Evolutionary conservation across 202 grass and related monocot species (phyloP).

Genomic region (Setaria italica): DNA sequence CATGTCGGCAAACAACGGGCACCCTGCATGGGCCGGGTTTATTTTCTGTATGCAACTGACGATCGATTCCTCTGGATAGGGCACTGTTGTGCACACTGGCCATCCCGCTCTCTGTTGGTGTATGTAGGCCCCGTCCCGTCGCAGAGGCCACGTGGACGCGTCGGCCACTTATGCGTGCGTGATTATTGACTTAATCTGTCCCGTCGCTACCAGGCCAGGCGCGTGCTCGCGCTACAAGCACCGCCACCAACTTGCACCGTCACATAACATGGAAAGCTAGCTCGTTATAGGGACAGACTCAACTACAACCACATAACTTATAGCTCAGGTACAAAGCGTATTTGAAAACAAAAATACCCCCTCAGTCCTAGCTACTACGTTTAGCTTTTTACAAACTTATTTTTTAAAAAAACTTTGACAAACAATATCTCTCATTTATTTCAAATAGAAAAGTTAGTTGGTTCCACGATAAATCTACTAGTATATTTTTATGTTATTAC

Average conservation of each 20-base stretch:
- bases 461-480: too few relatives aligned
- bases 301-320: too few relatives aligned
- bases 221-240: slow-evolving; percentile 43
- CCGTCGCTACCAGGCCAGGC: slow-evolving; percentile 2
- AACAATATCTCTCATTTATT: too few relatives aligned
- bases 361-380: too few relatives aligned
- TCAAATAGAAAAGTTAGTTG: too few relatives aligned
- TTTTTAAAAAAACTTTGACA: too few relatives aligned
- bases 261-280: too few relatives aligned
- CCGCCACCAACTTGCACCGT: not conserved
- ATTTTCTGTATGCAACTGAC: not conserved
- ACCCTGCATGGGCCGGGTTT: not conserved
- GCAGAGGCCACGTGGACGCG: slow-evolving; percentile 38
- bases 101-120: not conserved
- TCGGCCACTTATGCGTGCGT: slow-evolving; percentile 11
- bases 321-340: too few relatives aligned
- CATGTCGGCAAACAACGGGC: slow-evolving; percentile 51
- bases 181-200: slow-evolving; percentile 27
- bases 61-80: not conserved
- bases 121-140: not conserved
- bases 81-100: not conserved
- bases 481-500: too few relatives aligned
- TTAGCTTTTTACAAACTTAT: too few relatives aligned
- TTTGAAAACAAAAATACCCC: too few relatives aligned
- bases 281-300: too few relatives aligned